Percentiles rank a stretch among this genome's conserved stretches.
phyloP scores from a whole-genome alignment of 306 rosid species.

The Cucurbita moschata region DNA sequence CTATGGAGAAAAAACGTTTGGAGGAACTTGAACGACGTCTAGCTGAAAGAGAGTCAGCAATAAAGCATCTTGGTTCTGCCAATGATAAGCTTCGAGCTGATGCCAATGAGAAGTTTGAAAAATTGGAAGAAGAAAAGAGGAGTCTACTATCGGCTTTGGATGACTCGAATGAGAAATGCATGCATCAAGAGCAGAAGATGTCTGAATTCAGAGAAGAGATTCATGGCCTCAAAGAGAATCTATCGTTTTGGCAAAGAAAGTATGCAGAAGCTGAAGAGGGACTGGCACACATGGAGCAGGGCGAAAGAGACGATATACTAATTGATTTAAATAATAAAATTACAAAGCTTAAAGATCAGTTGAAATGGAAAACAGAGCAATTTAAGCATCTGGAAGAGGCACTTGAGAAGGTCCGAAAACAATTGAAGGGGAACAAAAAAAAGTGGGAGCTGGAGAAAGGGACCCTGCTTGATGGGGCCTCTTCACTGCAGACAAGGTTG shows the following conservation, averaged over 20 bases:
- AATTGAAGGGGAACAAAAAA: conserved; percentile 36
- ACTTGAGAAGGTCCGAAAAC: conserved; percentile 27
- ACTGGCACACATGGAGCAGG: conserved; percentile 26
- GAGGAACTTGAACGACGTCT: conserved; percentile 30
- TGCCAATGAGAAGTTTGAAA: conserved; percentile 25
- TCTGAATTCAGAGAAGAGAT: conserved; percentile 32
- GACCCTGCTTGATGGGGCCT: conserved; percentile 46
- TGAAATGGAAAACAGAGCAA: conserved; percentile 82
- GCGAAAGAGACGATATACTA: conserved; percentile 34
- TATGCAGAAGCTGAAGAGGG: conserved; percentile 24
- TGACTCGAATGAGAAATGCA: conserved; percentile 40
- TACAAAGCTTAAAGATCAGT: conserved; percentile 42
- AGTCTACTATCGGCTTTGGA: conserved; percentile 38
- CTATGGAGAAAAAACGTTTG: conserved; percentile 8
- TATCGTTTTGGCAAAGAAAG: conserved; percentile 36
- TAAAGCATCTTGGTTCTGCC: conserved; percentile 42
- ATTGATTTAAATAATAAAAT: conserved; percentile 35
- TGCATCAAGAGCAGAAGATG: conserved; percentile 33
- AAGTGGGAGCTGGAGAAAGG: conserved; percentile 54
- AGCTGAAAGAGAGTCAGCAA: conserved; percentile 29
- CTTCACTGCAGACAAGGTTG: conserved; percentile 40
- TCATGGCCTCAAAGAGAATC: conserved; percentile 32
- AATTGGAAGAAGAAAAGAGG: conserved; percentile 33
- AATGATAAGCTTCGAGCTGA: conserved; percentile 38
- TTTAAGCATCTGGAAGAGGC: conserved; percentile 65